Percentiles rank a stretch among this genome's conserved stretches.
These are phyloP conservation scores for Bacterosira constricta DNA, from an alignment of 108 stramenopile species.

Conservation along the genomic window DNA sequence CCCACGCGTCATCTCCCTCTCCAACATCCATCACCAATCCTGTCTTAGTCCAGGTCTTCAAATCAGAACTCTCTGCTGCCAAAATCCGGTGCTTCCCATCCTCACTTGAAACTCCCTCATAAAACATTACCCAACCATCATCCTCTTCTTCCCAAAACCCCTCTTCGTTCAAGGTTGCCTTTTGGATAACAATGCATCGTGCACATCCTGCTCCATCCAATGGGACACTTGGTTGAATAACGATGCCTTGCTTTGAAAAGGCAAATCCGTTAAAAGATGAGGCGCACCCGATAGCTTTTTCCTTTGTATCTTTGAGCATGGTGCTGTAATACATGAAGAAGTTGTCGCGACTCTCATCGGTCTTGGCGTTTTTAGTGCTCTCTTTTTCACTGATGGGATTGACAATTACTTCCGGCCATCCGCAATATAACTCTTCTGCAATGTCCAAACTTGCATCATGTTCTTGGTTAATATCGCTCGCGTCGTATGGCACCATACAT, in stretches of 20 bases:
- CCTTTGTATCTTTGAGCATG: slow-evolving; percentile 79
- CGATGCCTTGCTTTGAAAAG: slow-evolving; percentile 78
- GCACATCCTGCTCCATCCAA: slow-evolving; percentile 84
- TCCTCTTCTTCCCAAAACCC: slow-evolving; percentile 53
- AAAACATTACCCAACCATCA: slow-evolving; percentile 71
- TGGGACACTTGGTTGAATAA: slow-evolving; percentile 56
- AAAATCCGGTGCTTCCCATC: slow-evolving; percentile 83
- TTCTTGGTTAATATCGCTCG: slow-evolving; percentile 48
- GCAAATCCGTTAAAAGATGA: slow-evolving; percentile 84
- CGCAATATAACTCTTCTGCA: slow-evolving; percentile 88
- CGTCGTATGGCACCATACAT: slow-evolving; percentile 70
- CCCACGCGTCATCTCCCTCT: slow-evolving; percentile 65
- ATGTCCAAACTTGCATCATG: slow-evolving; percentile 38
- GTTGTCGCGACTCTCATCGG: slow-evolving; percentile 43
- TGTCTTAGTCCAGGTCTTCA: slow-evolving; percentile 69
- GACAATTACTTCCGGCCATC: slow-evolving; percentile 90
- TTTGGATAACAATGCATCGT: slow-evolving; percentile 72
- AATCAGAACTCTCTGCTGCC: slow-evolving; percentile 71
- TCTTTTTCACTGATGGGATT: slow-evolving; percentile 45
- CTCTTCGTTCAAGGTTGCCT: slow-evolving; percentile 55
- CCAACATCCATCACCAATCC: slow-evolving; percentile 81
- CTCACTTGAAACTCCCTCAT: slow-evolving; percentile 74
- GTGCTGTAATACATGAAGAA: slow-evolving; percentile 95
- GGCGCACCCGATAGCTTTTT: slow-evolving; percentile 79
- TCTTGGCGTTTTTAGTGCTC: slow-evolving; percentile 20